A percentile compares a stretch with the other conserved stretches of the same genome.
Conservation (phyloP, 345 rosid species). For the Brassica cretica region DNA sequence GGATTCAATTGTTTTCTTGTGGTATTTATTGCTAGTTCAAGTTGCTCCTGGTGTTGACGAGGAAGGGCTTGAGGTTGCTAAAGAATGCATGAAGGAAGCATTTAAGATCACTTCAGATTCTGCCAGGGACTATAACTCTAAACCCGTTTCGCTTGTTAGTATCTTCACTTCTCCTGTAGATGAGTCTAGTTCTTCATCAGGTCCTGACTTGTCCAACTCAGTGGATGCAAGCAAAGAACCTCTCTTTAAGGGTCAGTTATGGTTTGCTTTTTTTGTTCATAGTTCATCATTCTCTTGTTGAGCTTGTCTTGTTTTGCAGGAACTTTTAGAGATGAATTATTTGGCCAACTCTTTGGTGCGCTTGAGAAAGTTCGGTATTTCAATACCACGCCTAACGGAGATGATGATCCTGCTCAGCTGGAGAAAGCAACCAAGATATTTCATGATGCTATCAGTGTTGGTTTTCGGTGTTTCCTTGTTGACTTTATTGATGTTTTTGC, state of each 20-base stretch:
- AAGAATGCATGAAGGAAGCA: slow-evolving; percentile 65
- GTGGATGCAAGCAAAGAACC: slow-evolving; percentile 22
- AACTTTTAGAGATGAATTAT: slow-evolving; percentile 69
- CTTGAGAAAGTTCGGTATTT: slow-evolving; percentile 72
- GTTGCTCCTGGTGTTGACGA: slow-evolving; percentile 65
- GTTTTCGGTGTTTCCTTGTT: slow-evolving; percentile 7
- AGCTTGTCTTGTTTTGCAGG: slow-evolving; percentile 45
- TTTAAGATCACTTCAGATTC: slow-evolving; percentile 49
- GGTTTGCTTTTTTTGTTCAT: neutral
- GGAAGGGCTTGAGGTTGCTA: slow-evolving; percentile 84
- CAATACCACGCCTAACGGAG: slow-evolving; percentile 54
- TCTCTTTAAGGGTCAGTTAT: slow-evolving; percentile 28
- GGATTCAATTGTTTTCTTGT: neutral
- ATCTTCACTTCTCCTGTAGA: slow-evolving; percentile 50
- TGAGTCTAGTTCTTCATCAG: slow-evolving; percentile 46
- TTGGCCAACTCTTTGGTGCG: slow-evolving; percentile 76
- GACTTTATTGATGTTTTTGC: slow-evolving; percentile 3
- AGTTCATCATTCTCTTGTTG: neutral
- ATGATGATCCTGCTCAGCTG: slow-evolving; percentile 62
- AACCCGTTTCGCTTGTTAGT: slow-evolving; percentile 54
- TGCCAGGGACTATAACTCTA: slow-evolving; percentile 27
- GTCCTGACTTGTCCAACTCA: slow-evolving; percentile 17
- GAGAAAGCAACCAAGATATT: slow-evolving; percentile 72
- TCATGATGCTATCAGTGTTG: slow-evolving; percentile 70
- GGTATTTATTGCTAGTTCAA: slow-evolving; percentile 50